Evolutionary conservation across 2,329 filamentous ascomycete genomes (phyloP), one percentile per base, ranked within the genome.

Genomic region (Curvularia sp.): DNA sequence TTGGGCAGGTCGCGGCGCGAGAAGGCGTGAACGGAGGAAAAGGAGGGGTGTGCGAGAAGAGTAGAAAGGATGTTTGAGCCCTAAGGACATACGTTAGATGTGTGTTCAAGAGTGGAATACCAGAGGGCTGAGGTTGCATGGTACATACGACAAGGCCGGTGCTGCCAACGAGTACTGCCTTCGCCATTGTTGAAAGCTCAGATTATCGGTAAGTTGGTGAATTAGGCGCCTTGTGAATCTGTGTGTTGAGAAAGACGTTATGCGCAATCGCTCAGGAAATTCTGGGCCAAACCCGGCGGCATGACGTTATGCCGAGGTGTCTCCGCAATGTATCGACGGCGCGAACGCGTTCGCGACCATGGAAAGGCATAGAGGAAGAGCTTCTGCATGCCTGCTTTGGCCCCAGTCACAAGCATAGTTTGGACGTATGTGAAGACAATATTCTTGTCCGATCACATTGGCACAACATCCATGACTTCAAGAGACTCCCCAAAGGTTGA

Each of bases 31-130:
- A 91, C 78, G 54, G 83, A 77, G 64, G 80, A 79, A 75, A 86
- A 81, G 62, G 80, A 70, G 43, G 83, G 79, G 54, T 83, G 78
- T 13, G 83, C 73, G 68, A 91, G 83, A 46, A 92, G 80, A 46
- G 79, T 81, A 53, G 77, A 77, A 71, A 97, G 87, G 75, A 97
- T 93, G 73, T 91, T 82, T 52, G 86, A 86, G 73, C 94, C 93
- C 85, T 88, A 61, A 43, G 24, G 48, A 5, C 28, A 20, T 48
- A 22, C 4, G 22, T 48, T 53, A 39, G 33, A 4, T 28, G 39
- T 22, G 6, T 18, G 28, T 12, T 13, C 13, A 15, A 12, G n/a
- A 20, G 33, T 8, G 22, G 5, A n/a, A 10, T n/a, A n/a, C 22
- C 22, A 3, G 20, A 2, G 13, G 20, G n/a, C 24, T 5, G 6